Base-by-base conservation (phyloP, 2,329 filamentous ascomycete genomes). In the Fusarium illudens region DNA sequence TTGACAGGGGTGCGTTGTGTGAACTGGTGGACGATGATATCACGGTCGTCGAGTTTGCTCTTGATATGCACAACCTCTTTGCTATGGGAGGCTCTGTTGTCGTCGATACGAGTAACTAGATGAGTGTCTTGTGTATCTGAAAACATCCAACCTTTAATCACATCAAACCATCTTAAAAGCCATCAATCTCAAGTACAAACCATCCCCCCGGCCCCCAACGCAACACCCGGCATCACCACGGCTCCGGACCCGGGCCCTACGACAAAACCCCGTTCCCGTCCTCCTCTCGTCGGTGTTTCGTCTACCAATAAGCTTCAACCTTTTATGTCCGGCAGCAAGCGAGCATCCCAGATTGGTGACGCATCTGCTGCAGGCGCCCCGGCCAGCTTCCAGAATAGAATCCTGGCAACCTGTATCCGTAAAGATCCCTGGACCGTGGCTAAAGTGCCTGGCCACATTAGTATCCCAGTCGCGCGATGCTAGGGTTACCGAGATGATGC, bases 211-310 rank as follows among this genome's bases (percentile, higher is more conserved):
- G 37, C 22, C 11, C 17, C 49, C 48, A 15, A 13, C 30, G 17
- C 53, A 32, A 27, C 15, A n/a, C 44, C 37, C 17, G 48, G 13
- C 48, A 36, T 29, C 27, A 42, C 25, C 49, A 49, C 48, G 25
- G 46, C 37, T 25, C 30, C 57, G 57, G 39, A 33, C 37, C 34
- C 57, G 57, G 57, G 29, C 49, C 49, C 49, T 33, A 34, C 50
- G n/a, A 25, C 22, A 36, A 60, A 60, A 54, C 57, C 49, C 57
- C 57, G 57, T 60, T n/a, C 49, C 49, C 57, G 57, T 54, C 49
- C 22, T 22, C 30, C 50, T 34, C 50, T 51, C 10, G 13, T 46
- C 49, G 57, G 57, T 36, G 34, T 60, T 60, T 60, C 19, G 27
- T 44, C 51, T 58, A 37, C 37, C 46, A 61, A 65, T 46, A 25